A percentile compares a stretch with the other conserved stretches of the same genome.
phyloP scores from a whole-genome alignment of 1,284 basidiomycete genomes.

The Cutaneotrichosporon cavernicola region DNA sequence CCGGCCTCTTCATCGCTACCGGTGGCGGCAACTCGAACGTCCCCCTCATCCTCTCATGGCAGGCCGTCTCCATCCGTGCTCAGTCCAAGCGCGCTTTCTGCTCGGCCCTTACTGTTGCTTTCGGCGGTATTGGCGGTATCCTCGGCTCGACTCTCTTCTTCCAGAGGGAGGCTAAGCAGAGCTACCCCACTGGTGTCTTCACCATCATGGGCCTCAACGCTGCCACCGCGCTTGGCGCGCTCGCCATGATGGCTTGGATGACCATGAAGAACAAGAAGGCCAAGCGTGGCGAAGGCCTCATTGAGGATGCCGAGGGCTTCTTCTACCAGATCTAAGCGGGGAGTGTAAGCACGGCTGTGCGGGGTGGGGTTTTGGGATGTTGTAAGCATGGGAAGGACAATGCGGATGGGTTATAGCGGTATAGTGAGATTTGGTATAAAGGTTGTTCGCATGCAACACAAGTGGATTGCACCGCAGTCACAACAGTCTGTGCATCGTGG shows the following conservation, averaged over 20 bases:
- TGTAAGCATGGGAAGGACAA: not conserved
- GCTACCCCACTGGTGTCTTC: conserved; percentile 29
- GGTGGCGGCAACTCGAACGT: conserved; percentile 42
- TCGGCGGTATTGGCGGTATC: conserved; percentile 55
- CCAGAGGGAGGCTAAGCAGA: conserved; percentile 36
- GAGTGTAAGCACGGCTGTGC: not conserved
- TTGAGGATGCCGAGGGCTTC: conserved; percentile 17
- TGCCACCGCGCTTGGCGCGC: conserved; percentile 22
- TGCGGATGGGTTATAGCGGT: not conserved
- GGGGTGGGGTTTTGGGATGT: not conserved
- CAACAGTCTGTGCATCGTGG: no score
- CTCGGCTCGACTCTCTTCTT: conserved; percentile 43
- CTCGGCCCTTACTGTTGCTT: conserved; percentile 50
- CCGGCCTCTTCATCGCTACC: conserved; percentile 52
- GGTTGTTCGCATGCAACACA: not conserved
- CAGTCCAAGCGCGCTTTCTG: conserved; percentile 51
- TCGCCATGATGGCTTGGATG: conserved; percentile 19
- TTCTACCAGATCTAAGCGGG: conserved; percentile 16
- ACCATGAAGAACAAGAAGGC: conserved; percentile 21
- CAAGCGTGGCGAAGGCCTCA: conserved; percentile 8
- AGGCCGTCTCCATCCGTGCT: conserved; percentile 52
- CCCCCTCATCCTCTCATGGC: conserved; percentile 45
- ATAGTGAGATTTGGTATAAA: not conserved
- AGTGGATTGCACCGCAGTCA: no score
- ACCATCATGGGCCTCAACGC: conserved; percentile 35